Percentiles rank a stretch among this genome's conserved stretches.
phyloP scores from a whole-genome alignment of 306 rosid species.

The Pachyrhizus erosus region DNA sequence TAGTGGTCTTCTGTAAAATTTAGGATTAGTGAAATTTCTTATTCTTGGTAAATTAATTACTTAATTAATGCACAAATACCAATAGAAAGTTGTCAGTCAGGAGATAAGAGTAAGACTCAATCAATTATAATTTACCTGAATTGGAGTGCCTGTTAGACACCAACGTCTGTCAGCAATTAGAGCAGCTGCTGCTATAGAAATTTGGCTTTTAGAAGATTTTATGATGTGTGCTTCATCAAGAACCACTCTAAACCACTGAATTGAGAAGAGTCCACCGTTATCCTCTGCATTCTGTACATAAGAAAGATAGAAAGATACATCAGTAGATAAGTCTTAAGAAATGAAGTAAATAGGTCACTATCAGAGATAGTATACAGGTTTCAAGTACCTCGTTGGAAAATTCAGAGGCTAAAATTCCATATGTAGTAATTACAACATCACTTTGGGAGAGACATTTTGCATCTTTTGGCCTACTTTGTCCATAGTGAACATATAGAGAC shows the following conservation, averaged over 20 bases:
- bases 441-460: constrained; percentile 73
- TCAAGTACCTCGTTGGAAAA: constrained; percentile 77
- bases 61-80: constrained; percentile 16
- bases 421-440: constrained; percentile 88
- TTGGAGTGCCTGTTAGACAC: constrained; percentile 99
- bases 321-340: constrained; percentile 29
- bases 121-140: constrained; percentile 63
- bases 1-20: neutral
- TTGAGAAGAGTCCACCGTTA: constrained; percentile 78
- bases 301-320: constrained; percentile 38
- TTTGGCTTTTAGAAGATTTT: constrained; percentile 92
- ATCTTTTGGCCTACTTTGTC: constrained; percentile 91
- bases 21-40: neutral
- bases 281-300: constrained; percentile 71
- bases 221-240: constrained; percentile 97
- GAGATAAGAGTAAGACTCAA: constrained; percentile 13
- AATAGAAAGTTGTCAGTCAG: constrained; percentile 32
- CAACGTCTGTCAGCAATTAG: constrained; percentile 88
- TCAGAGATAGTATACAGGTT: constrained; percentile 29
- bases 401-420: constrained; percentile 89
- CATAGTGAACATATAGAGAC: constrained; percentile 85
- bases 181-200: constrained; percentile 81
- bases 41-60: constrained; percentile 2
- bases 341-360: constrained; percentile 33
- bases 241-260: constrained; percentile 93